Evolutionary conservation across 176 grass and related monocot species (phyloP).

Genomic region (Oryza nivara): DNA sequence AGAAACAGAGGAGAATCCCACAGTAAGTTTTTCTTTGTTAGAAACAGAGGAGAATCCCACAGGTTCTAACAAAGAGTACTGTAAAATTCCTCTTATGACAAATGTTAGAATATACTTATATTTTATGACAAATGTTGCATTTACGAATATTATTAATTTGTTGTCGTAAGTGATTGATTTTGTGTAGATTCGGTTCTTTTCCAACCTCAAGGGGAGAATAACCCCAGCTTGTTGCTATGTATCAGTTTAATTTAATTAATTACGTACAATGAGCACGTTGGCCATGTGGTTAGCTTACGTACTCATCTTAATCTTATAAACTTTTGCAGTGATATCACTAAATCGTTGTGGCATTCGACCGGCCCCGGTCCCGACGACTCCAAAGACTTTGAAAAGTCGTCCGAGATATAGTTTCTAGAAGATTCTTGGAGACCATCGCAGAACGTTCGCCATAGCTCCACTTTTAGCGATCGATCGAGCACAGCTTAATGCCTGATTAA

Average conservation of each 20-base stretch:
- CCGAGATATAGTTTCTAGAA: conserved; percentile 33
- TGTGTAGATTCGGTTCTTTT: neutral
- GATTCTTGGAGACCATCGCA: conserved; percentile 22
- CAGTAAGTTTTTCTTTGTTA: too few species aligned
- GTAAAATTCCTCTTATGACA: too few species aligned
- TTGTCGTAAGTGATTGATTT: neutral
- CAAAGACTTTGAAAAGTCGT: conserved; percentile 26
- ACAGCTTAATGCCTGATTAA: neutral
- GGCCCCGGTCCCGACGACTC: neutral
- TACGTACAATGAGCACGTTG: conserved; percentile 22
- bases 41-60: too few species aligned
- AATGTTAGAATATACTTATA: too few species aligned
- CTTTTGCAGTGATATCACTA: neutral
- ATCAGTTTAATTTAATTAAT: neutral
- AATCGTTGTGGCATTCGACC: neutral
- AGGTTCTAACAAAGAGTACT: too few species aligned
- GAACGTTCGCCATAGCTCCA: conserved; percentile 9
- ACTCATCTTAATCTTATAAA: neutral
- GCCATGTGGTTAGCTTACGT: neutral
- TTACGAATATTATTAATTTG: too few species aligned
- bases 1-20: too few species aligned
- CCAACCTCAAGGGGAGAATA: neutral
- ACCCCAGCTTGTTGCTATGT: neutral
- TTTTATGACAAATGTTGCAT: too few species aligned
- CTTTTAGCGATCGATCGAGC: neutral